Conservation (phyloP, 495 filamentous ascomycete genomes). For the Penicillium chermesinum region DNA sequence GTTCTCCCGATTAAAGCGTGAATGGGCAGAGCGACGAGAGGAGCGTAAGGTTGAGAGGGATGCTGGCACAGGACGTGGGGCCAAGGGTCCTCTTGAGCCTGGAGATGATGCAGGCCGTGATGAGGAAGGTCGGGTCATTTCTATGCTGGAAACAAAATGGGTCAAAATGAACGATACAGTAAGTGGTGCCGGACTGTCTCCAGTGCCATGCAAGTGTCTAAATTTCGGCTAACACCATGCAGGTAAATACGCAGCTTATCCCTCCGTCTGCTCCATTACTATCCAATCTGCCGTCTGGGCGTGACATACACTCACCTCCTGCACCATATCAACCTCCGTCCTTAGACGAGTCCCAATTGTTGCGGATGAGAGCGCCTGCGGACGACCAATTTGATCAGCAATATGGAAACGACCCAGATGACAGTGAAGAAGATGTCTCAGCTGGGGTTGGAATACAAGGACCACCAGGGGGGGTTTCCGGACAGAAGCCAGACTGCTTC, state of each 20-base stretch:
- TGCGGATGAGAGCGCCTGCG: slow-evolving; percentile 42
- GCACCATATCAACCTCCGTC: slow-evolving; percentile 54
- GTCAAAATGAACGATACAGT: slow-evolving; percentile 88
- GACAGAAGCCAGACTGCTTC: slow-evolving; percentile 30
- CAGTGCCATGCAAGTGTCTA: too few relatives aligned
- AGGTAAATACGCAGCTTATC: slow-evolving; percentile 78
- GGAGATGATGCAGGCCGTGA: slow-evolving; percentile 76
- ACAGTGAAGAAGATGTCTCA: slow-evolving; percentile 41
- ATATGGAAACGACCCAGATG: slow-evolving; percentile 34
- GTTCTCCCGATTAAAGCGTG: slow-evolving; percentile 41
- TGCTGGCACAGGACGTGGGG: slow-evolving; percentile 50
- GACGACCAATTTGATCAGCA: slow-evolving; percentile 27
- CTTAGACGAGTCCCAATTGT: slow-evolving; percentile 53
- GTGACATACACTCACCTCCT: slow-evolving; percentile 69
- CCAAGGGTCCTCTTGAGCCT: slow-evolving; percentile 63
- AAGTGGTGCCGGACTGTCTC: slow-evolving; percentile 37
- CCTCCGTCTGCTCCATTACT: slow-evolving; percentile 65
- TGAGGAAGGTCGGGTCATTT: slow-evolving; percentile 80
- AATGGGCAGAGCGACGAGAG: slow-evolving; percentile 45
- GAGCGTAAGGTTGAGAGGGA: slow-evolving; percentile 64
- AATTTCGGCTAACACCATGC: slow-evolving; percentile 1
- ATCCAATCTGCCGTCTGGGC: slow-evolving; percentile 74
- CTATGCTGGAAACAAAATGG: slow-evolving; percentile 88
- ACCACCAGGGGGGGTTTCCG: slow-evolving; percentile 45
- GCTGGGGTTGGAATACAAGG: slow-evolving; percentile 9